Base-by-base conservation (phyloP, 371 early-diverging fungal genomes). In the Actinomucor elegans region DNA sequence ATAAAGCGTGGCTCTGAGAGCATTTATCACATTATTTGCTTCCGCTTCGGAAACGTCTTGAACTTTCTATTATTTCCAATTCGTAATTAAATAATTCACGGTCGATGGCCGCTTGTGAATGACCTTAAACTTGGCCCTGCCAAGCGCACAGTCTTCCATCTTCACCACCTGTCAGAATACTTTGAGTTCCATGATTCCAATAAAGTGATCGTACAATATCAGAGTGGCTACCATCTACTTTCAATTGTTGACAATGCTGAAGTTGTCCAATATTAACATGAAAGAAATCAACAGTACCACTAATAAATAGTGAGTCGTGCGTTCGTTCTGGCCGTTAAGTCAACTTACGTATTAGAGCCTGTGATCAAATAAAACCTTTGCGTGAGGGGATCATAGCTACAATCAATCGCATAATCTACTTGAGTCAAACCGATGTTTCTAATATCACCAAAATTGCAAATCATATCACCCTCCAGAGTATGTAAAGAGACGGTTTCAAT, bases 331-430 rank as follows among this genome's bases (percentile, higher is more conserved):
- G n/a, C n/a, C n/a, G n/a, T n/a, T n/a, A n/a, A n/a, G n/a, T n/a
- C n/a, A n/a, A n/a, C 24, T 69, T 77, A 90, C 91, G 61, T 77
- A 55, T 87, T 85, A 8, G 87, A 85, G 11, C 98, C 98, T 0
- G 87, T 79, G n/a, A 86, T 63, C 42, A 96, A 56, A 60, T 79
- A 96, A 35, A 97, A 79, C 20, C 94, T 76, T 61, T 88, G 85
- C 0, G 76, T 55, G 3, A 49, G 57, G 1, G 77, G 59, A 53
- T 93, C 89, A 64, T 91, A 97, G 6, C 73, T 75, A 55, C 91
- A 90, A 40, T 89, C 90, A 36, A 94, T 84, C n/a, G 86, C 83
- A 64, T 94, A 97, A 52, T 94, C 90, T 14, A 96, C 59, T 4
- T 64, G 59, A 18, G 82, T 41, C n/a, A 77, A 66, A 29, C 60